Percentiles rank a stretch among this genome's conserved stretches.
These are phyloP conservation scores for Vickermania spadyakhi DNA, from an alignment of 208 protist genomes.

Conservation along the genomic window DNA sequence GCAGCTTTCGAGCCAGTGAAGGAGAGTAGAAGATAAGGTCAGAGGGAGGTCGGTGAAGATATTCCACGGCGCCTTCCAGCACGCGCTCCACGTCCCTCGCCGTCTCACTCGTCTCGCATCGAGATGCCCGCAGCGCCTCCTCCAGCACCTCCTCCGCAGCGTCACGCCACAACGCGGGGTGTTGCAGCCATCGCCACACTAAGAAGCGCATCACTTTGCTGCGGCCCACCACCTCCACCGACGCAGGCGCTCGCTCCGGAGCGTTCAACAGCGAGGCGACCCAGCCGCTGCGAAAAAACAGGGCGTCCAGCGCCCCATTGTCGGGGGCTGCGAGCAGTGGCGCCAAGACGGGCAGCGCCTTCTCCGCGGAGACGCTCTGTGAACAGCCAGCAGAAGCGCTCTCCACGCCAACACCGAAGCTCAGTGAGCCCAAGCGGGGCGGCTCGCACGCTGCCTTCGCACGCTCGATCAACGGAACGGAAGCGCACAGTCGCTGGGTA, in stretches of 20 bases:
- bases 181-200: constrained; percentile 6
- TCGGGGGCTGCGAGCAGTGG: too few relatives aligned
- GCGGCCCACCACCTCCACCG: constrained; percentile 8
- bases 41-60: background rate
- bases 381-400: too few relatives aligned
- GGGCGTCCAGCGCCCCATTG: constrained; percentile 12
- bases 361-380: too few relatives aligned
- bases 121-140: background rate
- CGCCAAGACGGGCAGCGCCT: too few relatives aligned
- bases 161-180: constrained; percentile 9
- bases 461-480: too few relatives aligned
- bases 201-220: constrained; percentile 12
- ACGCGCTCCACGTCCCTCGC: background rate
- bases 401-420: too few relatives aligned
- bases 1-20: background rate
- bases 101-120: background rate
- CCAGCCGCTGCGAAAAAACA: constrained; percentile 19
- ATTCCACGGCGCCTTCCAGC: background rate
- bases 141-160: constrained; percentile 8
- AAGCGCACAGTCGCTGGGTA: too few relatives aligned
- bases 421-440: too few relatives aligned
- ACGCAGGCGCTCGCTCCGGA: background rate
- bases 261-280: constrained; percentile 11
- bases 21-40: background rate
- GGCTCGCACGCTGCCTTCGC: too few relatives aligned